Evolutionary conservation across 106 monocot species (phyloP).

Genomic region (Dioscorea dumetorum): DNA sequence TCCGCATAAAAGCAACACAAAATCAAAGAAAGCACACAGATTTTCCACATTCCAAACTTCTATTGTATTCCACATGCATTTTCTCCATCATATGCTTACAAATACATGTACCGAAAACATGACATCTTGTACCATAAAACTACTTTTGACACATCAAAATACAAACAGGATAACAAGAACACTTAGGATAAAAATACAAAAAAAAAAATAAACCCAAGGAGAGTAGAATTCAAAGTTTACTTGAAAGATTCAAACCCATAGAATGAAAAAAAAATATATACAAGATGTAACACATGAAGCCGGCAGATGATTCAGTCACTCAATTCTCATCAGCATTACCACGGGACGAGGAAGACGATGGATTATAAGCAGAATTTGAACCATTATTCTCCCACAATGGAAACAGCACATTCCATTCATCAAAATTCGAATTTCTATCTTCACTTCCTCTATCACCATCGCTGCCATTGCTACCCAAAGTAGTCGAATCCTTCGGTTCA

Average conservation of each 20-base stretch:
- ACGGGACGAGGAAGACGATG: background rate
- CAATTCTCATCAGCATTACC: background rate
- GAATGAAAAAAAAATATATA: slow-evolving; percentile 3
- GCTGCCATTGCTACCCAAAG: background rate
- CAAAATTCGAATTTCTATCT: background rate
- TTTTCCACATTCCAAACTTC: background rate
- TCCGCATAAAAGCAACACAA: background rate
- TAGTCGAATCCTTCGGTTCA: slow-evolving; percentile 21
- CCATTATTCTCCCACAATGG: slow-evolving; percentile 10
- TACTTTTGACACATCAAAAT: background rate
- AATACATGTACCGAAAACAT: background rate
- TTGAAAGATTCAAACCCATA: background rate
- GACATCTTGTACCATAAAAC: background rate
- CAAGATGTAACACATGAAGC: slow-evolving; percentile 9
- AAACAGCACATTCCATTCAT: slow-evolving; percentile 28
- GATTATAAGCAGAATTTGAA: slow-evolving; percentile 13
- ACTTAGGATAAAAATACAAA: background rate
- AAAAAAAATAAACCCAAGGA: background rate
- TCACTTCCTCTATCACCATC: slow-evolving; percentile 9
- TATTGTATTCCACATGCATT: background rate
- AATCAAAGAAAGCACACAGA: background rate
- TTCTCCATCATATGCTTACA: background rate
- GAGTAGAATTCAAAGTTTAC: slow-evolving; percentile 1
- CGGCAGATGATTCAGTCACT: background rate
- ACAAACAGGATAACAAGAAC: background rate